Conservation (phyloP, 805 yeast species). For the Sugiyamaella mastotermitis region DNA sequence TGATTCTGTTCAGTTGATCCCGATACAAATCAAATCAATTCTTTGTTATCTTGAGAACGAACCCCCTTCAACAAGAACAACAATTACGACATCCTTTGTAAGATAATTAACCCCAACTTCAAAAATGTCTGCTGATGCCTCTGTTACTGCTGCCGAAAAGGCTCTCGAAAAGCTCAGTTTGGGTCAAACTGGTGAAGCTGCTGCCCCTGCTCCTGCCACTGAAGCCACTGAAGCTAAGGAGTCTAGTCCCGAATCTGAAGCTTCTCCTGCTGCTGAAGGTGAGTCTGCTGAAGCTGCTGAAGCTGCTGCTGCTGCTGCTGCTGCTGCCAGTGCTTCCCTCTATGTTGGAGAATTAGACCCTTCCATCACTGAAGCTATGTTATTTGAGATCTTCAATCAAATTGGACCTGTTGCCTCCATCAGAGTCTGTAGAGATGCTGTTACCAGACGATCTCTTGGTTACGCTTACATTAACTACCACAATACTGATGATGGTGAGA, state of each 20-base stretch:
- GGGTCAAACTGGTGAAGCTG: constrained; percentile 23
- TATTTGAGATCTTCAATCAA: constrained; percentile 91
- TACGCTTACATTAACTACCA: constrained; percentile 97
- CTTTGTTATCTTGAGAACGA: too few relatives aligned
- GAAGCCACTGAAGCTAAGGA: constrained; percentile 56
- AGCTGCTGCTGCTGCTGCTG: constrained; percentile 27
- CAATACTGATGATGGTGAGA: constrained; percentile 82
- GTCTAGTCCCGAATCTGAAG: constrained; percentile 14
- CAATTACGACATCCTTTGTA: neutral
- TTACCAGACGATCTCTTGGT: constrained; percentile 93
- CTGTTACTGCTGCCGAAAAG: constrained; percentile 32
- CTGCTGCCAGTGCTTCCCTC: constrained; percentile 65
- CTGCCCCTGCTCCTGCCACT: constrained; percentile 40
- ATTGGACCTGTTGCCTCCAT: constrained; percentile 94
- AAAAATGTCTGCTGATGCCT: constrained; percentile 29
- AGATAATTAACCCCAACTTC: too few relatives aligned
- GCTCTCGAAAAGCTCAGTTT: constrained; percentile 31
- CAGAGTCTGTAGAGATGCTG: constrained; percentile 98
- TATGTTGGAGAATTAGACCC: constrained; percentile 97
- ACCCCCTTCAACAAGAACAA: neutral
- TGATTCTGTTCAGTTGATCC: too few relatives aligned
- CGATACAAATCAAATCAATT: too few relatives aligned
- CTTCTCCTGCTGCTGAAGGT: constrained; percentile 16
- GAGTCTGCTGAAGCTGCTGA: constrained; percentile 17
- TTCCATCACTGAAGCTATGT: constrained; percentile 85